phyloP scores from a whole-genome alignment of 208 protist species.

The Trypanosoma congolense region DNA sequence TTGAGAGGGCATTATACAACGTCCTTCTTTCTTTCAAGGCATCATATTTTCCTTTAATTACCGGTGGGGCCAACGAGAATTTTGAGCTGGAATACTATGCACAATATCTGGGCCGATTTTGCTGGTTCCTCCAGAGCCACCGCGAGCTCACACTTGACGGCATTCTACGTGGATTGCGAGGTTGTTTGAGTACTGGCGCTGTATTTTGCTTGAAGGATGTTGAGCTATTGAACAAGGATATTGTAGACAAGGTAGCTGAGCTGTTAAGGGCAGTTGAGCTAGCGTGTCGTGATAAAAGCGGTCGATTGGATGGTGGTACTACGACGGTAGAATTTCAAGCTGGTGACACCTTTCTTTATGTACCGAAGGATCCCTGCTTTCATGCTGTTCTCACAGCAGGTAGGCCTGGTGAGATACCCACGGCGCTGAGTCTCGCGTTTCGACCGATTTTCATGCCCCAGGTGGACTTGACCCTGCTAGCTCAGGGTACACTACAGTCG shows the following conservation, averaged over 20 bases:
- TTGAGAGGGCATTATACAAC: constrained; percentile 26
- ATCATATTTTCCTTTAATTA: constrained; percentile 16
- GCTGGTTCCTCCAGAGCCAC: constrained; percentile 51
- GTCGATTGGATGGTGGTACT: background rate
- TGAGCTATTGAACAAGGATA: constrained; percentile 27
- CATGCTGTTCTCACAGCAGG: constrained; percentile 32
- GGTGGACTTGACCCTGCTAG: constrained; percentile 30
- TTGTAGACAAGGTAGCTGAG: constrained; percentile 23
- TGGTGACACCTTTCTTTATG: constrained; percentile 17
- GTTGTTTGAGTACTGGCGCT: constrained; percentile 51
- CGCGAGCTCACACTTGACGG: constrained; percentile 27
- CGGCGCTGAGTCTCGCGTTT: constrained; percentile 29
- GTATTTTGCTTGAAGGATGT: constrained; percentile 59
- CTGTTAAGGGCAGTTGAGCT: constrained; percentile 14
- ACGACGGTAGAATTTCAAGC: constrained; percentile 28
- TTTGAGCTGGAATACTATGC: constrained; percentile 18
- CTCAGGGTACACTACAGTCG: constrained; percentile 40
- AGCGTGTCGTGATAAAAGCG: constrained; percentile 10
- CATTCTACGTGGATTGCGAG: constrained; percentile 43
- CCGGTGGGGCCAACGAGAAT: constrained; percentile 4
- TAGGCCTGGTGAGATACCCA: constrained; percentile 24
- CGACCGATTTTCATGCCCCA: constrained; percentile 38
- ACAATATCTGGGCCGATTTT: constrained; percentile 55
- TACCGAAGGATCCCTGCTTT: constrained; percentile 30
- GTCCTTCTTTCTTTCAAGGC: constrained; percentile 21